Evolutionary conservation across 78 protist genomes (phyloP), one percentile per base, ranked within the genome.

Genomic region (Dictyostelium intermedium): DNA sequence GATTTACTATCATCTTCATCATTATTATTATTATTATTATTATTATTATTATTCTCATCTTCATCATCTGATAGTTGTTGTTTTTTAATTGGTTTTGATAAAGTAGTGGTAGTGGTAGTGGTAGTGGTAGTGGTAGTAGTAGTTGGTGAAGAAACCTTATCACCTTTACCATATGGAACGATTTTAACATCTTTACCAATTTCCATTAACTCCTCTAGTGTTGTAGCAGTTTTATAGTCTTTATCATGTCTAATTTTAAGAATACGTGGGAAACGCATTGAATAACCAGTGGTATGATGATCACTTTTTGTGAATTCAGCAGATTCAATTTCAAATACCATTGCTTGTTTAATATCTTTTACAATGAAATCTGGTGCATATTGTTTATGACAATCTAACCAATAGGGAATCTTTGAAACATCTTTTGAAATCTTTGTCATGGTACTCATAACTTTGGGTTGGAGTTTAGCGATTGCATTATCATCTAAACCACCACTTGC

Each of bases 251-350:
- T 56, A 20, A 79, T 30, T 23, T 45, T 72, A 2, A 82, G 8
- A 1, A 97, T 53, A 35, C 98, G 80, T 9, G 98, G 98, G 77
- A 97, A 97, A 16, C 98, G 66, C 91, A 96, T 79, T 23, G 97
- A 93, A 27, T 91, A 76, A 32, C 97, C 97, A 60, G 97, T 80
- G 1, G 97, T 50, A 66, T 96, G 97, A 43, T 78, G 69, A 7
- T 78, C 50, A 61, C 92, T 83, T 43, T 45, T 20, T 0, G 97
- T 78, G 87, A 97, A 82, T 60, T 97, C 98, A 23, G 98, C 97
- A 0, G 96, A 92, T 7, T 72, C 84, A 9, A 97, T 37, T 82
- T 97, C 98, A 91, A 96, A 92, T 1, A 97, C 83, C 47, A 91
- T 94, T 9, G 97, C 89, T n/a, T 80, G n/a, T 27, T 82, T 82